Evolutionary conservation across 139 green algal species (phyloP), one percentile per base, ranked within the genome.

Genomic region (Diplosphaera chodatii): DNA sequence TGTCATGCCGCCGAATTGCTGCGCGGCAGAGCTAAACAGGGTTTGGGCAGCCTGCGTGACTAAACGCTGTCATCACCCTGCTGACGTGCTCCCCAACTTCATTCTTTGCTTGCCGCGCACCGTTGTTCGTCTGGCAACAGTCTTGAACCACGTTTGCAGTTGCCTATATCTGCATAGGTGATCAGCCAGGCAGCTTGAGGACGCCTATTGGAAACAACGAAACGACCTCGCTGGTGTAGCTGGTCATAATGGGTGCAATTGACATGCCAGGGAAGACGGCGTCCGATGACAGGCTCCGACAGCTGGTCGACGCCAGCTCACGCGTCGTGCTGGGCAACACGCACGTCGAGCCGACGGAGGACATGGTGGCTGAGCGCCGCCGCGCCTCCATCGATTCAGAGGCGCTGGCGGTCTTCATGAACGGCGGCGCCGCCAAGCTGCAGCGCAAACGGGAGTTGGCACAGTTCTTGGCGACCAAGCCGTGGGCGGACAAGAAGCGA

Each of bases 401-500:
- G 28, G 79, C 91, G 70, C 75, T 97, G 15, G 74, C 74, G 3
- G 83, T 78, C 20, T 84, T 80, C 15, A 55, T 97, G 5, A 86
- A 88, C 34, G 92, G 85, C 1, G 88, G 92, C 32, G 78, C 81
- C 40, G 86, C 92, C 10, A 80, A 84, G 55, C 72, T 96, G 6
- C 69, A 93, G 30, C 80, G 80, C 31, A 89, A 80, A 74, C 63
- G 72, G 1, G 63, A 84, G 40, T 78, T 96, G 29, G 78, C 82
- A 1, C 48, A 88, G 63, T 32, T 88, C 28, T 34, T 97, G 69
- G 20, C 74, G 0, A 73, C 78, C 4, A 82, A 80, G 2, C 37
- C 78, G 0, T 97, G 91, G 91, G 91, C 70, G 25, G 74, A 93
- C 79, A 97, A 97, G 73, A 80, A 41, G 40, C 64, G 83, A 16